These are phyloP conservation scores for Kwoniella newhampshirensis DNA, from an alignment of 768 basidiomycete genomes.

Conservation along the genomic window DNA sequence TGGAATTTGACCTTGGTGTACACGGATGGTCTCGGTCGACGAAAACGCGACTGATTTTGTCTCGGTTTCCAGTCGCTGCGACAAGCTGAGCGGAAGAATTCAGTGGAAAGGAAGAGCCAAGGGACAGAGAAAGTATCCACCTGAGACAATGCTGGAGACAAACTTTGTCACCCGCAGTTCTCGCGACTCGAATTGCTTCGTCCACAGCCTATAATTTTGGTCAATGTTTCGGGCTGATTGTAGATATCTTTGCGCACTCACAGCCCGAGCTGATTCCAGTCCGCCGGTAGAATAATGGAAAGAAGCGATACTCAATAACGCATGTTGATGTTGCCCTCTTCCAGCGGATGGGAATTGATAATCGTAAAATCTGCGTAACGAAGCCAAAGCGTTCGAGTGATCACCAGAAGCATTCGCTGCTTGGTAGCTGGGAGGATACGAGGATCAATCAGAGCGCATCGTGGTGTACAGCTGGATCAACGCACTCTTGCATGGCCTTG, in stretches of 20 bases:
- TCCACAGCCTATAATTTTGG: slow-evolving; percentile 33
- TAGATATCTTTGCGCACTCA: slow-evolving; percentile 14
- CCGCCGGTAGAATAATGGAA: slow-evolving; percentile 49
- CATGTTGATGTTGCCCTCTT: slow-evolving; percentile 53
- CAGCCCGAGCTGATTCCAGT: slow-evolving; percentile 38
- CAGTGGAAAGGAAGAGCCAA: background rate
- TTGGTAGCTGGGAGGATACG: slow-evolving; percentile 28
- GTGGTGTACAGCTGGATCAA: slow-evolving; percentile 1
- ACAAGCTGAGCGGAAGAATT: slow-evolving; percentile 9
- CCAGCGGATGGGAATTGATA: slow-evolving; percentile 46
- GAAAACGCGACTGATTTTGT: slow-evolving; percentile 5
- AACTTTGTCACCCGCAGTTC: slow-evolving; percentile 48
- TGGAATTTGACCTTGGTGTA: slow-evolving; percentile 25
- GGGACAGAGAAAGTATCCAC: slow-evolving; percentile 21
- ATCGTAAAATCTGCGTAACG: slow-evolving; percentile 49
- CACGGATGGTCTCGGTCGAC: slow-evolving; percentile 15
- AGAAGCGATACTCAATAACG: slow-evolving; percentile 50
- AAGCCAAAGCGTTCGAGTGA: slow-evolving; percentile 43
- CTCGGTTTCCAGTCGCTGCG: slow-evolving; percentile 21
- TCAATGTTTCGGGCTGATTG: background rate
- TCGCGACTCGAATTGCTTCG: slow-evolving; percentile 51
- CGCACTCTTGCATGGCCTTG: slow-evolving; percentile 44
- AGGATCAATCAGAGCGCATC: background rate
- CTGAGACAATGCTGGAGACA: slow-evolving; percentile 50
- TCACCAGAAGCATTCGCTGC: slow-evolving; percentile 40